Base-by-base conservation (phyloP, 805 yeast species). In the Geotrichum ghanense region DNA sequence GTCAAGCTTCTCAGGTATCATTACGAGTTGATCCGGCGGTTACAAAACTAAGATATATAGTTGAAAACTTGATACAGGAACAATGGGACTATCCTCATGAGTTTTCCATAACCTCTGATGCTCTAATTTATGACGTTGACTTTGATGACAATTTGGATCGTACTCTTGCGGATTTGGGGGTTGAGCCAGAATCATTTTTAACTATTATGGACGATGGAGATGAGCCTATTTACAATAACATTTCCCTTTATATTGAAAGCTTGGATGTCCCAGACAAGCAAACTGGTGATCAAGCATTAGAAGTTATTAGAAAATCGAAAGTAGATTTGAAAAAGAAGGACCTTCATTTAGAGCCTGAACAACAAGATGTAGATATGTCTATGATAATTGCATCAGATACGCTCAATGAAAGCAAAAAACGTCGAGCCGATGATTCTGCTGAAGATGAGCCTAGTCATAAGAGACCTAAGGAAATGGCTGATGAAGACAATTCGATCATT, bases 111-210 rank as follows among this genome's bases (percentile, higher is more conserved):
- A 72, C 82, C 19, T 67, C 80, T 22, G 82, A 81, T 31, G 73
- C 74, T 53, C 69, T 92, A 50, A 60, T 92, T 6, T 86, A 85
- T 55, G 98, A 92, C 64, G 72, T 72, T 48, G 98, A 90, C 57
- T 88, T 85, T 61, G 95, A 86, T 44, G 97, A 89, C 57, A 81
- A 90, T 56, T 55, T 70, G 10, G 67, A 65, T 0, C 69, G 66
- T 26, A 60, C 70, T 0, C 64, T 92, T 16, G 48, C 51, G 1
- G 75, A 74, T 1, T 61, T 81, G 14, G 82, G 83, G 7, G 66
- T 88, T 23, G 54, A 52, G 3, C 64, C 68, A 44, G 92, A 90
- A n/a, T 73, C 78, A 19, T 69, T 81, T 19, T 35, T 92, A 14
- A 73, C 81, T 1, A 71, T 92, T 16, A 77, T 81, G 42, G 98